These are phyloP conservation scores for Xylaria sp. DNA, from an alignment of 2,329 filamentous ascomycete species.

Conservation along the genomic window DNA sequence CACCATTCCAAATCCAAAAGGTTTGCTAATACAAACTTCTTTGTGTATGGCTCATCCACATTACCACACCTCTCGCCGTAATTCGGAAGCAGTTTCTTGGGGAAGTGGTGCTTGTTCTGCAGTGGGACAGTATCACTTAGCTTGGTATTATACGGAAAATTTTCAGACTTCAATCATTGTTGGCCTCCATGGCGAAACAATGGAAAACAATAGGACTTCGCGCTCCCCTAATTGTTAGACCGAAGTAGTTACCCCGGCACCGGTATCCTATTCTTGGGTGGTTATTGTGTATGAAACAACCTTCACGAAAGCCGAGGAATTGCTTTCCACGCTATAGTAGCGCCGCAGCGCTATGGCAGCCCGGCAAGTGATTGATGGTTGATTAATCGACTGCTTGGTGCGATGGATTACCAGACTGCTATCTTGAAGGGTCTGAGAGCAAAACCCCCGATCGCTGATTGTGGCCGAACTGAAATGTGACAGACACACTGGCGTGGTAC, in stretches of 20 bases:
- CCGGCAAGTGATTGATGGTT: not conserved
- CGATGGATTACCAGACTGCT: not conserved
- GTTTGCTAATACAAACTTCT: conserved; percentile 13
- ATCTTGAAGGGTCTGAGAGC: conserved; percentile 3
- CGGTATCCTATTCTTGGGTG: not conserved
- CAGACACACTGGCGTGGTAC: conserved; percentile 17
- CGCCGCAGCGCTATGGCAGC: conserved; percentile 9
- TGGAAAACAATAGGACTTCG: not conserved
- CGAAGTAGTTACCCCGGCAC: not conserved
- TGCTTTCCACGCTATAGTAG: not conserved
- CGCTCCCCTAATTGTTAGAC: not conserved
- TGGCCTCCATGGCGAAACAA: no score
- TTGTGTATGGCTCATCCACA: not conserved
- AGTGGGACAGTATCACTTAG: not conserved
- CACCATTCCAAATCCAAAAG: not conserved
- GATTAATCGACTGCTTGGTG: not conserved
- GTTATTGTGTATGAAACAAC: not conserved
- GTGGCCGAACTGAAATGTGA: conserved; percentile 20
- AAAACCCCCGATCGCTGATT: conserved; percentile 7
- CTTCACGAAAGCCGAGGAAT: conserved; percentile 1
- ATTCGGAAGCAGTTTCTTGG: conserved; percentile 3
- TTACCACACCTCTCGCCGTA: not conserved
- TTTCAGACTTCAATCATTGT: no score
- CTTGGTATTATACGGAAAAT: not conserved
- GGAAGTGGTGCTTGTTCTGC: conserved; percentile 10